A percentile compares a stretch with the other conserved stretches of the same genome.
Conservation (phyloP, 2,329 filamentous ascomycete genomes). For the Talaromyces sp. region DNA sequence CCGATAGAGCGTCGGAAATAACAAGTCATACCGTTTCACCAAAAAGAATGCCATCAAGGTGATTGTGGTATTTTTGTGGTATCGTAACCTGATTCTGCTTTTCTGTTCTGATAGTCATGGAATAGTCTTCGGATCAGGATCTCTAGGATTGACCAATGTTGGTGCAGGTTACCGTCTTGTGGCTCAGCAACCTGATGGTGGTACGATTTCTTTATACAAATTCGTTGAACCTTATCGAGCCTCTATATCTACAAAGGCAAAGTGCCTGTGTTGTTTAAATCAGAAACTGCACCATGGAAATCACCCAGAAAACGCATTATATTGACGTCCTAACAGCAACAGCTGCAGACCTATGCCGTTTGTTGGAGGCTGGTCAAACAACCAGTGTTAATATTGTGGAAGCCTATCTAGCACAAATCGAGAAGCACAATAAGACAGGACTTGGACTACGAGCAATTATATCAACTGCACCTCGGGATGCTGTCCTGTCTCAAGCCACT, state of each 20-base stretch:
- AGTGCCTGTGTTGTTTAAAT: not conserved
- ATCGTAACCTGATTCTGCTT: not conserved
- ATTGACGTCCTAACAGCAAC: slow-evolving; percentile 8
- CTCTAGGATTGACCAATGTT: not conserved
- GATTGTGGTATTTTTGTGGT: not conserved
- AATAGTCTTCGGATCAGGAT: too few species aligned
- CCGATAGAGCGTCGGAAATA: too few species aligned
- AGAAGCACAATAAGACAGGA: slow-evolving; percentile 11
- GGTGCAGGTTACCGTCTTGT: not conserved
- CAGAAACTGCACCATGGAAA: not conserved
- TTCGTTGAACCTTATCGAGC: not conserved
- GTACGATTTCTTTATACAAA: not conserved
- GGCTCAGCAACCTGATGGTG: not conserved
- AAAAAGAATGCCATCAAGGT: not conserved
- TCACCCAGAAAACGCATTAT: not conserved
- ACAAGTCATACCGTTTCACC: not conserved
- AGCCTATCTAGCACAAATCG: slow-evolving; percentile 10
- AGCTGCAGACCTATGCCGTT: slow-evolving; percentile 1
- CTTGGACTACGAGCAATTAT: slow-evolving; percentile 7
- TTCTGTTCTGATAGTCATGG: not conserved
- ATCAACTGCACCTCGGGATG: slow-evolving; percentile 14
- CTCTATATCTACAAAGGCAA: not conserved
- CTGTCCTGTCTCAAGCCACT: slow-evolving; percentile 19
- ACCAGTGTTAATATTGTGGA: slow-evolving; percentile 6
- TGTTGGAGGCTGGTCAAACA: slow-evolving; percentile 5